A percentile compares a stretch with the other conserved stretches of the same genome.
These are phyloP conservation scores for Populus nigra DNA, from an alignment of 345 rosid species.

Conservation along the genomic window DNA sequence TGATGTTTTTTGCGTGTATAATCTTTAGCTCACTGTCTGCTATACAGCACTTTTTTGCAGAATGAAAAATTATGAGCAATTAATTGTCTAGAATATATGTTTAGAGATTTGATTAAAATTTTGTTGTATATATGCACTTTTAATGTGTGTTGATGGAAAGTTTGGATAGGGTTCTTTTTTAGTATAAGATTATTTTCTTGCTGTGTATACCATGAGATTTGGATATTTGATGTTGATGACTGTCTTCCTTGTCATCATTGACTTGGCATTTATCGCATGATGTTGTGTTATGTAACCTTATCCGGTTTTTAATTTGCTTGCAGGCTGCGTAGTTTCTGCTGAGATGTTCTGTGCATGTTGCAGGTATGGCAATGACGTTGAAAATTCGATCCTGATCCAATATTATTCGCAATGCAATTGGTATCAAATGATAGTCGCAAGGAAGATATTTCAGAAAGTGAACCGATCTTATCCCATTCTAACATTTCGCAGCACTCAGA, in stretches of 20 bases:
- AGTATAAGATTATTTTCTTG: not conserved
- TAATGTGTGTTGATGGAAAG: not conserved
- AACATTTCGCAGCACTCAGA: slow-evolving; percentile 40
- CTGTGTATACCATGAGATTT: not conserved
- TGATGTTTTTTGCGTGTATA: not conserved
- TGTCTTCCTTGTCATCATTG: not conserved
- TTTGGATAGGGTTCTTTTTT: not conserved
- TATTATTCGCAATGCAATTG: slow-evolving; percentile 69
- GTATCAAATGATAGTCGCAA: slow-evolving; percentile 59
- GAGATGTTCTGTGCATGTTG: slow-evolving; percentile 25
- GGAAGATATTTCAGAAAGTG: slow-evolving; percentile 60
- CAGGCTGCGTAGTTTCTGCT: slow-evolving; percentile 20
- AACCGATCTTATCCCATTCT: slow-evolving; percentile 55
- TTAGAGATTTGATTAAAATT: not conserved
- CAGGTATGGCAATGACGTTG: slow-evolving; percentile 17
- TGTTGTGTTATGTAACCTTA: not conserved
- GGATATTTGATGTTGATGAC: not conserved
- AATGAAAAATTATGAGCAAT: not conserved
- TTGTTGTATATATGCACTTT: not conserved
- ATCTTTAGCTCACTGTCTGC: not conserved
- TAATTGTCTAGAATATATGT: not conserved
- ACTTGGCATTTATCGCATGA: not conserved
- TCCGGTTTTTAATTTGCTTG: not conserved
- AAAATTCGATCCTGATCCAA: slow-evolving; percentile 19
- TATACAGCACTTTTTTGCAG: not conserved